These are phyloP conservation scores for Amanita molliuscula DNA, from an alignment of 768 basidiomycete species.

Conservation along the genomic window DNA sequence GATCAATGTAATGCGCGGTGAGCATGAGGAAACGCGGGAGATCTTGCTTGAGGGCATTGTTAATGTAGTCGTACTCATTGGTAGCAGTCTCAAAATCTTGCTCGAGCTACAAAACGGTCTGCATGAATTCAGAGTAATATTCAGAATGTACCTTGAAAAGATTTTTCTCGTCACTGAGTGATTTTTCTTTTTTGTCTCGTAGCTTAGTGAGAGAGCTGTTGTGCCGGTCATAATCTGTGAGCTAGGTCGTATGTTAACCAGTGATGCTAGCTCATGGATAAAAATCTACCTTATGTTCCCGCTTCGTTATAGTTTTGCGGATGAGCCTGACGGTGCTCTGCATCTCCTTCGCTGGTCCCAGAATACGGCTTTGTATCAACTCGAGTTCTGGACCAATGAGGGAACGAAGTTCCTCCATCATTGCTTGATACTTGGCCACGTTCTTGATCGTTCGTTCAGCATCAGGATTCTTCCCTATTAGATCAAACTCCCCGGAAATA, in stretches of 20 bases:
- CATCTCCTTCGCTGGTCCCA: slow-evolving; percentile 83
- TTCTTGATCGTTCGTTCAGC: slow-evolving; percentile 69
- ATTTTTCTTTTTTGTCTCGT: slow-evolving; percentile 97
- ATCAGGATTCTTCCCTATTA: slow-evolving; percentile 71
- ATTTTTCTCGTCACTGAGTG: slow-evolving; percentile 92
- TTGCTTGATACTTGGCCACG: slow-evolving; percentile 57
- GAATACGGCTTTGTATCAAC: slow-evolving; percentile 80
- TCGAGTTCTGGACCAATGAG: slow-evolving; percentile 85
- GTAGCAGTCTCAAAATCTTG: slow-evolving; percentile 93
- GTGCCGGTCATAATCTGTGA: slow-evolving; percentile 90
- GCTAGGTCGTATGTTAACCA: slow-evolving; percentile 24
- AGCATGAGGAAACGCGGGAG: slow-evolving; percentile 88
- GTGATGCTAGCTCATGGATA: neutral
- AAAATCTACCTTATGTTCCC: slow-evolving; percentile 78
- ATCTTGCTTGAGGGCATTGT: slow-evolving; percentile 82
- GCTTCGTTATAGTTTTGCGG: slow-evolving; percentile 90
- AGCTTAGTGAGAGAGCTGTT: slow-evolving; percentile 94
- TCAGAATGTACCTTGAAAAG: slow-evolving; percentile 66
- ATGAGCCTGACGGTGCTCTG: slow-evolving; percentile 80
- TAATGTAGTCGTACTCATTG: slow-evolving; percentile 91
- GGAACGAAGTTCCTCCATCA: slow-evolving; percentile 76
- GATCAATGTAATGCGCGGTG: slow-evolving; percentile 85
- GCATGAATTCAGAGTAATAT: slow-evolving; percentile 11
- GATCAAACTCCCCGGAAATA: slow-evolving; percentile 65
- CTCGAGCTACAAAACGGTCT: slow-evolving; percentile 48